Evolutionary conservation across 139 green algal genomes (phyloP).

Genomic region (Chlamydomonas eustigma): DNA sequence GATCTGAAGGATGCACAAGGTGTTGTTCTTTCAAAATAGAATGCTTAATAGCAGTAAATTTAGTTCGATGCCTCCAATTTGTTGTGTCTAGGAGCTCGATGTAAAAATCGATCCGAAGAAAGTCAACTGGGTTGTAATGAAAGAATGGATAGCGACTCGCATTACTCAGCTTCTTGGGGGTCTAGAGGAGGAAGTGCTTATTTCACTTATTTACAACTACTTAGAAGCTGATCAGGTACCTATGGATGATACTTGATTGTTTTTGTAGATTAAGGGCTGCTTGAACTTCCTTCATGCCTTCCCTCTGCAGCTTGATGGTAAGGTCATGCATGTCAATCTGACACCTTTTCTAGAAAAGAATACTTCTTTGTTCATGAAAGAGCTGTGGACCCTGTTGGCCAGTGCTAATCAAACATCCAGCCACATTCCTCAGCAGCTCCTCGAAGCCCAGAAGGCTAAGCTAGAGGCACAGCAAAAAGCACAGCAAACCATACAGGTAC

Average conservation of each 20-base stretch:
- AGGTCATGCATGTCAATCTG: conserved; percentile 77
- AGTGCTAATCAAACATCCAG: conserved; percentile 60
- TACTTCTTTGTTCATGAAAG: conserved; percentile 85
- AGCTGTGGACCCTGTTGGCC: conserved; percentile 82
- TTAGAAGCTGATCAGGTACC: conserved; percentile 71
- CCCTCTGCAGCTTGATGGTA: conserved; percentile 51
- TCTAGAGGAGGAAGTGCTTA: conserved; percentile 94
- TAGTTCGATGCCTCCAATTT: too few relatives aligned
- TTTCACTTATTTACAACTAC: conserved; percentile 85
- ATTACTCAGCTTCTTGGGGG: conserved; percentile 89
- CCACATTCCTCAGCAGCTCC: conserved; percentile 77
- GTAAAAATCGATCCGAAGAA: conserved; percentile 65
- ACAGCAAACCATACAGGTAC: conserved; percentile 9
- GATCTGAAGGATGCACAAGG: not conserved
- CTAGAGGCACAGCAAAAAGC: conserved; percentile 41
- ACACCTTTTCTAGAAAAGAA: conserved; percentile 90
- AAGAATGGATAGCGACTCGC: conserved; percentile 86
- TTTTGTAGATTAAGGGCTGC: not conserved
- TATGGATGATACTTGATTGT: not conserved
- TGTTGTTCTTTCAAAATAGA: not conserved
- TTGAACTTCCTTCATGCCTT: not conserved
- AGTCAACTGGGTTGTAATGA: conserved; percentile 61
- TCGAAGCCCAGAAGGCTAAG: conserved; percentile 76
- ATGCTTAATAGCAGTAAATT: too few relatives aligned
- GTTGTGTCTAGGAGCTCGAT: conserved; percentile 74